Evolutionary conservation across 2,329 filamentous ascomycete genomes (phyloP).

Genomic region (Fusarium coicis): DNA sequence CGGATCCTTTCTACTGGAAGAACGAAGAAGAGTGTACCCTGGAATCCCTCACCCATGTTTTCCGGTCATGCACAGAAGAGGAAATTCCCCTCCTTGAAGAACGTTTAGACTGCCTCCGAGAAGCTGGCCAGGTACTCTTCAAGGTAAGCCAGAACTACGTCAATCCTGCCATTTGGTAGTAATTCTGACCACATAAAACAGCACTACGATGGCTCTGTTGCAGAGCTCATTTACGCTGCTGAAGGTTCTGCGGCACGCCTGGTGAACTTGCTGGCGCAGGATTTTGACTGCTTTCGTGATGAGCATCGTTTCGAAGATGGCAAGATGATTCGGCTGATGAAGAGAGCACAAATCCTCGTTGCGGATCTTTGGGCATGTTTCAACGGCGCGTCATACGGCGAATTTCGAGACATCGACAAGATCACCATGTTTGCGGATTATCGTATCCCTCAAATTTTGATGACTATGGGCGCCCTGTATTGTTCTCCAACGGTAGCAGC

Average conservation of each 20-base stretch:
- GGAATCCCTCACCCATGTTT: constrained; percentile 78
- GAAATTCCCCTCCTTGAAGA: constrained; percentile 86
- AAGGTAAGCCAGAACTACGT: constrained; percentile 63
- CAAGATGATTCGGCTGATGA: constrained; percentile 81
- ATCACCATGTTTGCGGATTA: constrained; percentile 99
- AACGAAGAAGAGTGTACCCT: constrained; percentile 80
- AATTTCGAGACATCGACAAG: constrained; percentile 90
- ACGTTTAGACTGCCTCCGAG: constrained; percentile 80
- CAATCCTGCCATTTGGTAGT: too few relatives aligned
- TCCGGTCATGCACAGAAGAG: constrained; percentile 87
- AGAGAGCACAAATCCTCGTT: constrained; percentile 94
- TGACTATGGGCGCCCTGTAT: constrained; percentile 81
- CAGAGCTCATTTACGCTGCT: constrained; percentile 78
- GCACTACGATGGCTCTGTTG: constrained; percentile 80
- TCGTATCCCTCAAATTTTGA: constrained; percentile 91
- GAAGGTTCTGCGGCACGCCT: constrained; percentile 83
- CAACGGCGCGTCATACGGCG: constrained; percentile 80
- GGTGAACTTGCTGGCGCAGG: constrained; percentile 84
- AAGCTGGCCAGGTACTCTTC: constrained; percentile 83
- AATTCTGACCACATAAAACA: constrained; percentile 49
- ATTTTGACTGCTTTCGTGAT: constrained; percentile 89
- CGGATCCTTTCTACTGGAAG: constrained; percentile 87
- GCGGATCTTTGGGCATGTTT: constrained; percentile 98
- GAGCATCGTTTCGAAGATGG: constrained; percentile 79
- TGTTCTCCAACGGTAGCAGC: constrained; percentile 84